Evolutionary conservation across 2,329 filamentous ascomycete species (phyloP).

Genomic region (Aspergillus niger): DNA sequence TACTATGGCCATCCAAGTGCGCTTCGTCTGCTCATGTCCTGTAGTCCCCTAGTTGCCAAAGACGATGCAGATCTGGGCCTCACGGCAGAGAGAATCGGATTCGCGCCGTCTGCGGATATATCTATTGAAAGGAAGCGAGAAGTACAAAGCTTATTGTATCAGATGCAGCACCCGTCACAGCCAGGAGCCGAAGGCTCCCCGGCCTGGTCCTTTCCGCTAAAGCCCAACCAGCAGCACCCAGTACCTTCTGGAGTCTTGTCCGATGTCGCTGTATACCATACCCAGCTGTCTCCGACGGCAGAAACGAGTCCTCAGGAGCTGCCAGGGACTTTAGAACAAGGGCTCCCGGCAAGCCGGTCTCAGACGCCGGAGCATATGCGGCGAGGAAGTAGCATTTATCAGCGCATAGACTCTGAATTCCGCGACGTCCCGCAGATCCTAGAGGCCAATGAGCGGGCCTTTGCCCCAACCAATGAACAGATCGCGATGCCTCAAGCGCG

Average conservation of each 20-base stretch:
- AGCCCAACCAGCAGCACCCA: neutral
- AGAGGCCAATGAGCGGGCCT: constrained; percentile 1
- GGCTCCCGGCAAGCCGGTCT: constrained; percentile 28
- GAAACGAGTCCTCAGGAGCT: constrained; percentile 23
- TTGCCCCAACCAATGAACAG: neutral
- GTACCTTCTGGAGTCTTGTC: neutral
- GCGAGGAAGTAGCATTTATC: constrained; percentile 8
- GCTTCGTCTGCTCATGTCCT: constrained; percentile 34
- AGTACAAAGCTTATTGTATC: constrained; percentile 23
- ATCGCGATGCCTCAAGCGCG: constrained; percentile 3
- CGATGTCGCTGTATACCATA: neutral
- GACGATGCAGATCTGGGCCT: constrained; percentile 19
- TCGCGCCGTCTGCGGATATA: constrained; percentile 25
- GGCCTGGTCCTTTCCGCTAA: neutral
- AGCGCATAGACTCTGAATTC: neutral
- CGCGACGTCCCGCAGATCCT: neutral
- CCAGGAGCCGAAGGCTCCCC: neutral
- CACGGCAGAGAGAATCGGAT: constrained; percentile 27
- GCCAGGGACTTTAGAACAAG: constrained; percentile 31
- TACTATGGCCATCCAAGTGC: constrained; percentile 41
- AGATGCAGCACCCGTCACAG: constrained; percentile 4
- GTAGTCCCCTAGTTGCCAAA: constrained; percentile 17
- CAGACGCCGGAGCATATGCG: constrained; percentile 31
- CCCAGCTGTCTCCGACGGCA: neutral
- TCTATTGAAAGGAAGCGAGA: constrained; percentile 24